Base-by-base conservation (phyloP, 2,329 filamentous ascomycete species). In the Penicillium sp. region DNA sequence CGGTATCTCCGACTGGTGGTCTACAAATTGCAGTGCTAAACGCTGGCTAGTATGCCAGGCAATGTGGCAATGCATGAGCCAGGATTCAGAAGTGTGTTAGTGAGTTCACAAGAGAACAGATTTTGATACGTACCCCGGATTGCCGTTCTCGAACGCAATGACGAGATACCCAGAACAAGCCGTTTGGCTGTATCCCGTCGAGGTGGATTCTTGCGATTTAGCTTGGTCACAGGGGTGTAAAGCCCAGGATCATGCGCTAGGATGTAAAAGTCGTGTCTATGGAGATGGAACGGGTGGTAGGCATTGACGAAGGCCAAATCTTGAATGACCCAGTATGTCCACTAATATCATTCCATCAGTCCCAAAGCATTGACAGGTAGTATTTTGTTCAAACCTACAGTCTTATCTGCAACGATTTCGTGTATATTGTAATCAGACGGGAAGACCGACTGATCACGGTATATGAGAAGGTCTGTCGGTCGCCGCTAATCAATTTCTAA, bases 221-320 rank as follows among this genome's bases (percentile, higher is more conserved):
- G 28, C 13, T 29, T 49, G 8, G 22, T 41, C 31, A 17, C 19
- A 13, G 38, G 15, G 12, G 44, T 38, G 22, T 55, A 46, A 37
- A 43, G 2, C 76, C 74, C 3, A 61, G 48, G 1, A 77, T 76
- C 56, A n/a, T 78, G 53, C 22, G 67, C 62, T 6, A 75, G 58
- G 22, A 24, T 24, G 7, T 24, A 24, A 8, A 24, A 24, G 7
- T 24, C 22, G 6, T 24, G 22, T 8, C 22, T 7, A 24, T 7
- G 22, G 22, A 24, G 22, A 24, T 24, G 22, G 22, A 24, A 24
- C 1, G 22, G 22, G 6, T 24, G 22, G 22, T 24, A 24, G 22
- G 22, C 22, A 24, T 24, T 24, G 22, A 24, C 22, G 22, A 24
- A 24, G 22, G 6, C 22, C 6, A 24, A 24, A 24, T 24, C 22